Conservation (phyloP, 441 rosid species). For the Breynia disticha region DNA sequence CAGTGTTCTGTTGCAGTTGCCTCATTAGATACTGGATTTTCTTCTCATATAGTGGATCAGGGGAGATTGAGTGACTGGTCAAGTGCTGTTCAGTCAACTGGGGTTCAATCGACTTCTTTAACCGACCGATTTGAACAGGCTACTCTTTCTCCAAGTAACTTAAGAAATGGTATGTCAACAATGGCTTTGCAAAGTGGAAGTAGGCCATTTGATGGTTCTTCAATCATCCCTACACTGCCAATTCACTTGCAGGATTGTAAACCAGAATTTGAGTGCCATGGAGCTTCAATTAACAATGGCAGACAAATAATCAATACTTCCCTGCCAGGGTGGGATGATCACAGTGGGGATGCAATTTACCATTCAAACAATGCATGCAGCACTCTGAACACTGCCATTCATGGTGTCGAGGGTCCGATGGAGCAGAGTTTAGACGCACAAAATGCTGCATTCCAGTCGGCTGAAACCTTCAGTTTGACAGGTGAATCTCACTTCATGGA, state of each 20-base stretch:
- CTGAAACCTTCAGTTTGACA: conserved; percentile 25
- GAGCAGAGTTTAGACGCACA: conserved; percentile 31
- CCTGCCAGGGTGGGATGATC: conserved; percentile 27
- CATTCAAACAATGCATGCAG: conserved; percentile 20
- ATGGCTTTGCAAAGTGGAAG: conserved; percentile 35
- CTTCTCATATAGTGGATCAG: conserved; percentile 32
- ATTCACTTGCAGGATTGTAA: conserved; percentile 21
- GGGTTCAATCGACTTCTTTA: conserved; percentile 21
- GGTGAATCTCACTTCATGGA: conserved; percentile 28
- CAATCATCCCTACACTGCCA: conserved; percentile 18
- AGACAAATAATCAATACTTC: conserved; percentile 21
- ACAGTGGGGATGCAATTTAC: conserved; percentile 21
- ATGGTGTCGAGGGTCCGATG: conserved; percentile 16
- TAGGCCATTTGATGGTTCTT: conserved; percentile 21
- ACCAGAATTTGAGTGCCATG: conserved; percentile 24
- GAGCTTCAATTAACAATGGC: conserved; percentile 15
- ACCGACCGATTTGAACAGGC: conserved; percentile 25
- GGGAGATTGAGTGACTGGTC: conserved; percentile 39
- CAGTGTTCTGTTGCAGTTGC: conserved; percentile 22
- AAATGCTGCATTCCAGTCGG: conserved; percentile 25
- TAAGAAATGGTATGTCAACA: conserved; percentile 25
- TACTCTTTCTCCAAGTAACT: conserved; percentile 20
- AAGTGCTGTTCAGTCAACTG: conserved; percentile 29
- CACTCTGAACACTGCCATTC: conserved; percentile 24
- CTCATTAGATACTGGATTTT: conserved; percentile 25